These are phyloP conservation scores for Cenchrus fungigraminus DNA, from an alignment of 176 grass and related monocot species.

Conservation along the genomic window DNA sequence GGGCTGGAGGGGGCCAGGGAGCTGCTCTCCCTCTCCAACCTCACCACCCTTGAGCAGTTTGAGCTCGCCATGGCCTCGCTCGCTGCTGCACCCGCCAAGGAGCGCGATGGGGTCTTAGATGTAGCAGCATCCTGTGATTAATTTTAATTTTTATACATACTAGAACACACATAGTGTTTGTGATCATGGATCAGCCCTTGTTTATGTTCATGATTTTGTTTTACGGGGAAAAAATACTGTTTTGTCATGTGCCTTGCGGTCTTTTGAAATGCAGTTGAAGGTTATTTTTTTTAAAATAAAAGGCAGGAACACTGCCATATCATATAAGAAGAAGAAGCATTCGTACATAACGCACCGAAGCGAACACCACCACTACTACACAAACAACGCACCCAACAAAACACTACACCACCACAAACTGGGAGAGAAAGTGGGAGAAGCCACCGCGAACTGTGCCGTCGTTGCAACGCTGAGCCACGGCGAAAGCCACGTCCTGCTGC, in stretches of 20 bases:
- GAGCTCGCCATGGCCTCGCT: slow-evolving; percentile 58
- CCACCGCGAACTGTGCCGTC: too few species aligned
- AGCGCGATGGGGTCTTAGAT: not conserved
- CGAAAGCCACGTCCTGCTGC: too few species aligned
- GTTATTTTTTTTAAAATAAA: not conserved
- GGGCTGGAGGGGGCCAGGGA: slow-evolving; percentile 51
- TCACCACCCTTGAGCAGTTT: slow-evolving; percentile 59
- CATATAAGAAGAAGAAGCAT: too few species aligned
- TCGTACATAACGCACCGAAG: too few species aligned
- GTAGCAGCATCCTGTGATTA: slow-evolving; percentile 22
- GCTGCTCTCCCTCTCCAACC: slow-evolving; percentile 54
- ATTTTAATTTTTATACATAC: not conserved
- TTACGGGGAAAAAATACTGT: not conserved
- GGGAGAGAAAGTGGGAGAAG: too few species aligned
- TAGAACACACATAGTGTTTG: not conserved
- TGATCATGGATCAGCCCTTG: not conserved
- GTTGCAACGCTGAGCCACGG: too few species aligned
- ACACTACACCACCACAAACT: too few species aligned
- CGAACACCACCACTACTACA: too few species aligned
- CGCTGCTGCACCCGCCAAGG: slow-evolving; percentile 3
- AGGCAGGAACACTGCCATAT: too few species aligned
- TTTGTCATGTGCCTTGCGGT: not conserved
- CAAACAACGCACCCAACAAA: too few species aligned
- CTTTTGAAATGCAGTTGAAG: not conserved
- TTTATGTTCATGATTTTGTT: not conserved